Percentiles rank a stretch among this genome's conserved stretches.
Conservation (phyloP, 495 filamentous ascomycete species). For the Letharia columbiana region DNA sequence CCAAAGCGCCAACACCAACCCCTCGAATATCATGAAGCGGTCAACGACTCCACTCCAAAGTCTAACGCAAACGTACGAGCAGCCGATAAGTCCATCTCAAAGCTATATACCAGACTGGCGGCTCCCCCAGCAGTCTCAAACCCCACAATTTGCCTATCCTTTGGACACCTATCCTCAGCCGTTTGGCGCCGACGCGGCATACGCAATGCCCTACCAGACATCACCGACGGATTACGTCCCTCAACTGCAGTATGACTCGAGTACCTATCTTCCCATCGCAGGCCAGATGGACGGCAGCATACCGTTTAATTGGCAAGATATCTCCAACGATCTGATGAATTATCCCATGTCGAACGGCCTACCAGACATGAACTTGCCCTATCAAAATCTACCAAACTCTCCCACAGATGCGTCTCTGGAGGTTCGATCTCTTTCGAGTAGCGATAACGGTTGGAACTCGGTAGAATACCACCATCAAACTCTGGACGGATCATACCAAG, state of each 20-base stretch:
- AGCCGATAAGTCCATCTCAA: constrained; percentile 36
- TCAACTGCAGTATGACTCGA: constrained; percentile 53
- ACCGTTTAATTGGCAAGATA: constrained; percentile 67
- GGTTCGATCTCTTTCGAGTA: constrained; percentile 71
- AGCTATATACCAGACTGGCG: constrained; percentile 28
- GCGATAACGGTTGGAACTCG: constrained; percentile 75
- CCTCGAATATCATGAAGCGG: constrained; percentile 24
- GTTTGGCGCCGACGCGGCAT: constrained; percentile 33
- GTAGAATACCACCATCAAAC: constrained; percentile 54
- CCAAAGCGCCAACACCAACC: constrained; percentile 21
- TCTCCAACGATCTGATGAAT: constrained; percentile 49
- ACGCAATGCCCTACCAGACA: constrained; percentile 44
- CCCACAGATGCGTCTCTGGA: constrained; percentile 77
- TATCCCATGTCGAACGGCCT: constrained; percentile 38
- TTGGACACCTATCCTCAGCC: constrained; percentile 39
- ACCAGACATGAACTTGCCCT: constrained; percentile 39
- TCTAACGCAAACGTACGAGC: constrained; percentile 16
- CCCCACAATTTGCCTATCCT: constrained; percentile 26
- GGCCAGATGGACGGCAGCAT: constrained; percentile 53
- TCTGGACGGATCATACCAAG: constrained; percentile 43
- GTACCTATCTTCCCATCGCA: constrained; percentile 57
- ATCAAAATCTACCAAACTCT: constrained; percentile 44
- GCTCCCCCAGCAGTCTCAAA: constrained; percentile 37
- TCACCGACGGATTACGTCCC: constrained; percentile 64
- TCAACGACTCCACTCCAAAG: constrained; percentile 29